Evolutionary conservation across 441 rosid species (phyloP).

Genomic region (Gossypium lobatum): DNA sequence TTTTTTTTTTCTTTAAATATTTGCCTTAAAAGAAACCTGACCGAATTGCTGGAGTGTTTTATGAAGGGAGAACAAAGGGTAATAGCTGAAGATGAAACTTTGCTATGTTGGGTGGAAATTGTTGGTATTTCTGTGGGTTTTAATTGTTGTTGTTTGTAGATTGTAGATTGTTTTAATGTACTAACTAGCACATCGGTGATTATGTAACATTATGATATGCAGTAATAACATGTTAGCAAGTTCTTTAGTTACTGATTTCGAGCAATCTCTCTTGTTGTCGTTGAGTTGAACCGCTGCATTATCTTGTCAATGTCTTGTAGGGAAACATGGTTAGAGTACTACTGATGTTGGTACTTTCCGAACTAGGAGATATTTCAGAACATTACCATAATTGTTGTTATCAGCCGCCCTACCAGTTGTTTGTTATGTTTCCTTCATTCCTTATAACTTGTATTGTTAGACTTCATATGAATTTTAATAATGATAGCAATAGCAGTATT

Average conservation of each 20-base stretch:
- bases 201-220: slow-evolving; percentile 17
- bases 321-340: not conserved
- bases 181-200: slow-evolving; percentile 18
- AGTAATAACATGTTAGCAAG: slow-evolving; percentile 10
- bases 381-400: not conserved
- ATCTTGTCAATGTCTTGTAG: not conserved
- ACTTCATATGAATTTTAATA: not conserved
- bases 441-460: not conserved
- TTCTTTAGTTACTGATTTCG: not conserved
- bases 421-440: too few relatives aligned
- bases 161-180: slow-evolving; percentile 14
- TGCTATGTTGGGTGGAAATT: not conserved
- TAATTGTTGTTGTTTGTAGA: slow-evolving; percentile 9
- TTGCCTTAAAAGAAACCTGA: not conserved
- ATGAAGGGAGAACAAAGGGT: slow-evolving; percentile 6
- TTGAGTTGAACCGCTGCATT: not conserved
- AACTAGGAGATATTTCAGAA: not conserved
- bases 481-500: not conserved
- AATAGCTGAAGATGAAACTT: not conserved
- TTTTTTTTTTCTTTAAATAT: not conserved
- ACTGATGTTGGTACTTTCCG: not conserved
- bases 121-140: slow-evolving; percentile 13
- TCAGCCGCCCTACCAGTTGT: too few relatives aligned
- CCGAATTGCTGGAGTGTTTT: not conserved
- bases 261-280: not conserved